Evolutionary conservation across 148 eudicot species (phyloP).

Genomic region (Limonium bicolor): DNA sequence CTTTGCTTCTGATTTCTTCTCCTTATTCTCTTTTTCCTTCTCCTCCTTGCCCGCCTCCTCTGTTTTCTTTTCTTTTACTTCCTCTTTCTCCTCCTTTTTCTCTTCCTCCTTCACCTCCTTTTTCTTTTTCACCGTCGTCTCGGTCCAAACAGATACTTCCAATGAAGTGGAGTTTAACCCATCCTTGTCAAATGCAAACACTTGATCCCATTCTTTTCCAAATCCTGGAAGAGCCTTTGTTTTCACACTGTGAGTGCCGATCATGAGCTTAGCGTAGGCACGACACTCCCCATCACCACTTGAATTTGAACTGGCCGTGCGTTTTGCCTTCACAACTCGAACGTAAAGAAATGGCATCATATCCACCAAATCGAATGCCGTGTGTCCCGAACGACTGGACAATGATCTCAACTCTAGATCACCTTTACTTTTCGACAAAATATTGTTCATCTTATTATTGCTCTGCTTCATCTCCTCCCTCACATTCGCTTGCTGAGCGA

Average conservation of each 20-base stretch:
- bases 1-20: no score
- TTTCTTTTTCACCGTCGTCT: slow-evolving; percentile 11
- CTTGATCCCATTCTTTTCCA: slow-evolving; percentile 74
- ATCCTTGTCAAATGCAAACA: slow-evolving; percentile 75
- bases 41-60: no score
- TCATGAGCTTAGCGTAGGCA: slow-evolving; percentile 43
- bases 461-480: slow-evolving; percentile 10
- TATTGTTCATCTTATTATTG: not conserved
- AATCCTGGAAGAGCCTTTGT: slow-evolving; percentile 26
- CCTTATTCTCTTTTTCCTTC: no score
- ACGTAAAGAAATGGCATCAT: slow-evolving; percentile 75
- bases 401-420: slow-evolving; percentile 27
- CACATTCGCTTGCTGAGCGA: slow-evolving; percentile 15
- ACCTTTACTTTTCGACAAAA: no score
- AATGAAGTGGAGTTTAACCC: slow-evolving; percentile 56
- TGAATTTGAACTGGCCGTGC: no score
- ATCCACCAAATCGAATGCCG: slow-evolving; percentile 53
- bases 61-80: no score
- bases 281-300: slow-evolving; percentile 23
- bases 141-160: slow-evolving; percentile 46
- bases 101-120: not conserved
- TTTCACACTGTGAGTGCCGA: slow-evolving; percentile 63
- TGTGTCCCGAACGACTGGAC: slow-evolving; percentile 18
- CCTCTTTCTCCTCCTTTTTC: not conserved
- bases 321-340: slow-evolving; percentile 59